Evolutionary conservation across 2,329 filamentous ascomycete genomes (phyloP), one percentile per base, ranked within the genome.

Genomic region (Pseudopyricularia javanii): DNA sequence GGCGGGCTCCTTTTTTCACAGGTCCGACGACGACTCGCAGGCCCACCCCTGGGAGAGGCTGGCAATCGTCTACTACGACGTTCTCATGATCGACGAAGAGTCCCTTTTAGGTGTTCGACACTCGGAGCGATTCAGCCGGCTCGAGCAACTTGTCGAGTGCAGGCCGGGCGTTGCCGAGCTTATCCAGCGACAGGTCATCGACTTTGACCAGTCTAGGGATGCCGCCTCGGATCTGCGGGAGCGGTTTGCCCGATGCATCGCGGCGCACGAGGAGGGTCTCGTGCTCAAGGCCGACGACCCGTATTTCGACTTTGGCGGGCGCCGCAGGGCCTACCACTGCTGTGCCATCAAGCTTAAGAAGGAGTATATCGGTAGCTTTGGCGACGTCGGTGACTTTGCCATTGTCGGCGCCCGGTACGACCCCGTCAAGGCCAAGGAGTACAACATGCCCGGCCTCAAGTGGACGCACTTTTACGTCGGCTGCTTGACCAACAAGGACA

Each of bases 381-480:
- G 89, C 1, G 90, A 94, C 55, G 80, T 89, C 30, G 86, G 86
- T 9, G 91, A 95, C 64, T 87, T 95, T 62, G 83, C 86, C 2
- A 75, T 91, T 2, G 71, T 95, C 3, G 90, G 88, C 0, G 90
- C 81, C 6, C 80, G 80, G 17, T 90, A 85, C 59, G 79, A 89
- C 58, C 69, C 84, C 3, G 70, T 74, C 50, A 78, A 81, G 56
- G 85, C 83, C 7, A 74, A 72, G 47, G 70, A 74, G 7, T 76
- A 80, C 49, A 66, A 70, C 4, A 65, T 83, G 3, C 70, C 71
- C 6, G 72, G 74, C 17, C 61, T 87, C 45, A 75, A 76, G 52
- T 95, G 85, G 84, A 95, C 88, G 3, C 81, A 87, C 50, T 95
- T 94, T 61, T 83, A 86, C 60, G 67, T 95, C 15, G 90, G 82